Percentiles rank a stretch among this genome's conserved stretches.
Conservation (phyloP, 495 filamentous ascomycete genomes). For the Hypoxylon intermedium region DNA sequence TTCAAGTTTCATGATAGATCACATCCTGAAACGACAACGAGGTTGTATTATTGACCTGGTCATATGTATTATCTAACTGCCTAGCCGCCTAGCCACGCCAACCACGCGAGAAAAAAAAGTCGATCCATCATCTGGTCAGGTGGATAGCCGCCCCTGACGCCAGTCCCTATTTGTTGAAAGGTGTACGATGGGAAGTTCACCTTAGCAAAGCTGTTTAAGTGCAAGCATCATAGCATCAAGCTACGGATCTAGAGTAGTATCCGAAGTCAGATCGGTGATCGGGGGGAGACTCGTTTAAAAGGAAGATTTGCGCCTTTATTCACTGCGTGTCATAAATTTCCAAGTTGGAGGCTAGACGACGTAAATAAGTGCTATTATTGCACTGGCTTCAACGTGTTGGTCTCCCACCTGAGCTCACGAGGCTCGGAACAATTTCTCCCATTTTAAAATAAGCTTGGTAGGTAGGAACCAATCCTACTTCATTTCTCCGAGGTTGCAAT, state of each 20-base stretch:
- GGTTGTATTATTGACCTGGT: slow-evolving; percentile 14
- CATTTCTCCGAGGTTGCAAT: slow-evolving; percentile 33
- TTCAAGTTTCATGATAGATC: slow-evolving; percentile 34
- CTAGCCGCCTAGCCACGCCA: slow-evolving; percentile 22
- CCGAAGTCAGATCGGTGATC: slow-evolving; percentile 6
- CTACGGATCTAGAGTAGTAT: slow-evolving; percentile 1
- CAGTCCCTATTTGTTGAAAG: slow-evolving; percentile 25
- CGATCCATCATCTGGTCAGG: slow-evolving; percentile 31
- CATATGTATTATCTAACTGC: no score
- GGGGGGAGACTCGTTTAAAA: slow-evolving; percentile 5
- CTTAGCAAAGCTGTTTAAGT: slow-evolving; percentile 19
- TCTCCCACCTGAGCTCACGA: no score
- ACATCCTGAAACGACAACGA: slow-evolving; percentile 28
- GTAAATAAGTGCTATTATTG: no score
- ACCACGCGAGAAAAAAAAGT: slow-evolving; percentile 35
- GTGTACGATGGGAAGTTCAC: slow-evolving; percentile 3
- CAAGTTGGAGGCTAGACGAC: no score
- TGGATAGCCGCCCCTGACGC: slow-evolving; percentile 31
- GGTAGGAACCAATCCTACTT: slow-evolving; percentile 11
- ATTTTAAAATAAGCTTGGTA: slow-evolving; percentile 21
- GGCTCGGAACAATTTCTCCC: slow-evolving; percentile 8
- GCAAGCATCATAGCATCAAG: slow-evolving; percentile 5
- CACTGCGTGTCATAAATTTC: no score
- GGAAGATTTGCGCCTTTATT: slow-evolving; percentile 4
- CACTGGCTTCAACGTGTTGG: no score